Percentiles rank a stretch among this genome's conserved stretches.
These are phyloP conservation scores for Collybiopsis luxurians DNA, from an alignment of 768 basidiomycete species.

Conservation along the genomic window DNA sequence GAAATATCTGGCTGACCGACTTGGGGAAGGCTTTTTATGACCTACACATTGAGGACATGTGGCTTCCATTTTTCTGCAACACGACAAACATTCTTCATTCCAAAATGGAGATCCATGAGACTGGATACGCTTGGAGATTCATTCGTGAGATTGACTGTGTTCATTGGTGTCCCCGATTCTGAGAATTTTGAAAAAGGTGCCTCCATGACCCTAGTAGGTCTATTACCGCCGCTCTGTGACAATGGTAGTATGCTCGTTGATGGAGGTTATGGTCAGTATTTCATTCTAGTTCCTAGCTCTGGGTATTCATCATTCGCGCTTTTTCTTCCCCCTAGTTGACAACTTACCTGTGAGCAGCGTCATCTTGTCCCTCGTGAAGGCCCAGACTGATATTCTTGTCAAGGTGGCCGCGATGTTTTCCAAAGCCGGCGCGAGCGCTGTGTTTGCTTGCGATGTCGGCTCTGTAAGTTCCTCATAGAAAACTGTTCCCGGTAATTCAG, in stretches of 20 bases:
- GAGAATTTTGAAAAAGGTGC: conserved; percentile 53
- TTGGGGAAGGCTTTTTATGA: conserved; percentile 77
- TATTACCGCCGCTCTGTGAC: conserved; percentile 92
- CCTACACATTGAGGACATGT: conserved; percentile 96
- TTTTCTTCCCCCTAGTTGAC: conserved; percentile 54
- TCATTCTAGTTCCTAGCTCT: neutral
- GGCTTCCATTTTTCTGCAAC: conserved; percentile 98
- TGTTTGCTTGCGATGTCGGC: conserved; percentile 94
- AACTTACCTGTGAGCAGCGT: conserved; percentile 71
- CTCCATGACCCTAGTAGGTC: conserved; percentile 95
- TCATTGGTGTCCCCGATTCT: neutral
- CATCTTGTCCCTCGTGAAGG: neutral
- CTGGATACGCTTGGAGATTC: conserved; percentile 98
- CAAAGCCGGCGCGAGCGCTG: conserved; percentile 84
- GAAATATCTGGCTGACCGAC: too few relatives aligned
- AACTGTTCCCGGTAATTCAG: neutral
- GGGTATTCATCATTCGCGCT: conserved; percentile 2
- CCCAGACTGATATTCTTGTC: conserved; percentile 5
- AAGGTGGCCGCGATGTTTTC: conserved; percentile 90
- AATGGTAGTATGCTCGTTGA: conserved; percentile 92
- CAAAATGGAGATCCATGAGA: conserved; percentile 95
- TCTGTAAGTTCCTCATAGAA: conserved; percentile 48
- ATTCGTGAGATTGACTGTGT: conserved; percentile 52
- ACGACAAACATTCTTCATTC: conserved; percentile 97
- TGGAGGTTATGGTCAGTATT: conserved; percentile 74